phyloP scores from a whole-genome alignment of 1,139 yeast species.

The Saccharomyces hybrid region DNA sequence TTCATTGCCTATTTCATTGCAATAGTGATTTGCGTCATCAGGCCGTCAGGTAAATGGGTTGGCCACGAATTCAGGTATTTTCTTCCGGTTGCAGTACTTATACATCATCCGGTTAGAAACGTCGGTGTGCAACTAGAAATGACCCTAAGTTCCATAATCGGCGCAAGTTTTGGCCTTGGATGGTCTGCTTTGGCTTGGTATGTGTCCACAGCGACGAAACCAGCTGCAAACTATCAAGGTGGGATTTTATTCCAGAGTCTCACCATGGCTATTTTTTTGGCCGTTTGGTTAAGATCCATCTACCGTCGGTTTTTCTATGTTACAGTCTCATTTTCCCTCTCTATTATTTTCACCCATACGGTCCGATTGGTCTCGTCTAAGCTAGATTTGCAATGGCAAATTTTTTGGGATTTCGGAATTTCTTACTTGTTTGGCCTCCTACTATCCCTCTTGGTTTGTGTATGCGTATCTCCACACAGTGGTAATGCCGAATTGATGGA shows the following conservation, averaged over 20 bases:
- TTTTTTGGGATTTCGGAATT: conserved; percentile 38
- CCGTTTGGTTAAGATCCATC: conserved; percentile 39
- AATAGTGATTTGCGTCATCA: conserved; percentile 36
- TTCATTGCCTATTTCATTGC: conserved; percentile 37
- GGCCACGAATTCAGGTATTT: conserved; percentile 35
- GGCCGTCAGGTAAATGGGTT: conserved; percentile 36
- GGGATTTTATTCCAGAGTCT: conserved; percentile 41
- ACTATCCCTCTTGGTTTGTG: conserved; percentile 34
- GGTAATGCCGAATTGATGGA: conserved; percentile 32
- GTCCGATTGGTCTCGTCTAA: conserved; percentile 21
- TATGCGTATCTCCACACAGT: conserved; percentile 35
- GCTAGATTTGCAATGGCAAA: conserved; percentile 31
- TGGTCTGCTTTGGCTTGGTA: conserved; percentile 40
- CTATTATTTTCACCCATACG: conserved; percentile 33
- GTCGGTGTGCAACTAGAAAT: conserved; percentile 45
- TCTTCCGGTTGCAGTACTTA: conserved; percentile 37
- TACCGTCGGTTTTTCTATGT: conserved; percentile 37
- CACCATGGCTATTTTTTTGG: conserved; percentile 33
- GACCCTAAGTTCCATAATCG: conserved; percentile 36
- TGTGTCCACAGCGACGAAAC: conserved; percentile 36
- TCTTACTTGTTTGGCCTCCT: conserved; percentile 40
- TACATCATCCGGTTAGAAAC: conserved; percentile 43
- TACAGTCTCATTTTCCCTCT: conserved; percentile 34
- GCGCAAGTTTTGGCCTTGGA: conserved; percentile 42
- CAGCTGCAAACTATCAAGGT: conserved; percentile 39